Evolutionary conservation across 208 protist species (phyloP), one percentile per base, ranked within the genome.

Genomic region (Crithidia fasciculata): DNA sequence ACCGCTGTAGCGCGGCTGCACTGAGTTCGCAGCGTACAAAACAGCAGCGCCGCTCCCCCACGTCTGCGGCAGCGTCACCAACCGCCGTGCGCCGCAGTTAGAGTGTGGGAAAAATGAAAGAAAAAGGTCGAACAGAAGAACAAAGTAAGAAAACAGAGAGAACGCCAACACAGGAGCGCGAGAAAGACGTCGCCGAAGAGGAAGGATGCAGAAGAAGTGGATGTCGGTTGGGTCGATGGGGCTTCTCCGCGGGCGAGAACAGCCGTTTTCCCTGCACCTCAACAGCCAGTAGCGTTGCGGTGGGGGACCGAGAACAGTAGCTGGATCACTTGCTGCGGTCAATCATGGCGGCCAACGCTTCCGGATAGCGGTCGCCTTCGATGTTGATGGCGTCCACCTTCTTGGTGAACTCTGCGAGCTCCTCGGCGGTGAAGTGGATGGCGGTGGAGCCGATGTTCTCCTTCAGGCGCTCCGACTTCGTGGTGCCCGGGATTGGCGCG

Each of bases 401-500:
- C 6, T 67, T 66, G 40, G 63, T 81, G 47, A 81, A 70, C 58
- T 75, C 69, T 57, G 53, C 62, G 39, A 73, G 19, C 57, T 84
- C 74, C 63, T 44, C 79, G 37, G 43, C 12, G 5, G 57, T 74
- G 50, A 81, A 65, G 19, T 54, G 36, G 13, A 81, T 59, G 2
- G 55, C 45, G 16, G 55, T 58, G 2, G 56, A 40, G 36, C 69
- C 76, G 4, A 72, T 61, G 69, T 81, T 81, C 65, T 81, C 69
- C 37, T 62, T 40, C 44, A 81, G 58, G 50, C 76, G 76, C 18
- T 37, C 39, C 16, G 69, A 19, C 56, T 81, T 81, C 19, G 76
- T 81, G 13, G 76, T 81, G 44, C 76, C 76, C 9, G 76, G 76
- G 64, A 81, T 81, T 15, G 76, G 76, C 40, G 56, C 76, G 28